These are phyloP conservation scores for Sphaceloma murrayae DNA, from an alignment of 2,329 filamentous ascomycete species.

Conservation along the genomic window DNA sequence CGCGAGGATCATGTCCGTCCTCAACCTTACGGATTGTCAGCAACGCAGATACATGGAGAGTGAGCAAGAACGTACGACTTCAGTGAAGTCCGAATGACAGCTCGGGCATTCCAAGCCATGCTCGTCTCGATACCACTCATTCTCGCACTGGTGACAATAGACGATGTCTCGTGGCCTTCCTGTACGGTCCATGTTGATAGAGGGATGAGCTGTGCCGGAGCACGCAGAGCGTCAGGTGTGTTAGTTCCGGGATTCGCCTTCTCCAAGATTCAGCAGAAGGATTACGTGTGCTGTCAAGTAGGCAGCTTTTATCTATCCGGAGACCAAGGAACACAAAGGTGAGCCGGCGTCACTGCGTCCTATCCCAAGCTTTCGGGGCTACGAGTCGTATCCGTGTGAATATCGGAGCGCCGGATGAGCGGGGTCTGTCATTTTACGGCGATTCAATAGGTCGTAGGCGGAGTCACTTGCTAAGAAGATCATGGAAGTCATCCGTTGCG, in stretches of 20 bases:
- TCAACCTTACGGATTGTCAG: slow-evolving; percentile 34
- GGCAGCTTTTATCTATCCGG: not conserved
- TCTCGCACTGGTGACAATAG: slow-evolving; percentile 71
- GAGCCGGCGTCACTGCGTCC: not conserved
- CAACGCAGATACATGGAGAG: not conserved
- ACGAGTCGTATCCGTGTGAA: not conserved
- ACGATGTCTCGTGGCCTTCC: slow-evolving; percentile 55
- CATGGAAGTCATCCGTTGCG: no score
- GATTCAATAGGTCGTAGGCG: no score
- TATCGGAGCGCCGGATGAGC: no score
- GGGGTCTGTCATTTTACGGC: no score
- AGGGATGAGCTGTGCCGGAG: not conserved
- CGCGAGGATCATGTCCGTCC: slow-evolving; percentile 54
- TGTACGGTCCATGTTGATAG: slow-evolving; percentile 2
- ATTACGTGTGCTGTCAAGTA: slow-evolving; percentile 2
- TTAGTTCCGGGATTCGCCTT: not conserved
- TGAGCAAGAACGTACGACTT: slow-evolving; percentile 58
- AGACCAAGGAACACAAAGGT: slow-evolving; percentile 2
- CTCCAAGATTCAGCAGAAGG: not conserved
- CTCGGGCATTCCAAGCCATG: slow-evolving; percentile 61
- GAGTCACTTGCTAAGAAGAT: no score
- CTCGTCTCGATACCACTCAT: slow-evolving; percentile 72
- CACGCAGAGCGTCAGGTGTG: not conserved
- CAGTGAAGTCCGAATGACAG: slow-evolving; percentile 70
- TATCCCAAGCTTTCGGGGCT: not conserved